Base-by-base conservation (phyloP, 805 yeast species). In the Scheffersomyces spartinae region DNA sequence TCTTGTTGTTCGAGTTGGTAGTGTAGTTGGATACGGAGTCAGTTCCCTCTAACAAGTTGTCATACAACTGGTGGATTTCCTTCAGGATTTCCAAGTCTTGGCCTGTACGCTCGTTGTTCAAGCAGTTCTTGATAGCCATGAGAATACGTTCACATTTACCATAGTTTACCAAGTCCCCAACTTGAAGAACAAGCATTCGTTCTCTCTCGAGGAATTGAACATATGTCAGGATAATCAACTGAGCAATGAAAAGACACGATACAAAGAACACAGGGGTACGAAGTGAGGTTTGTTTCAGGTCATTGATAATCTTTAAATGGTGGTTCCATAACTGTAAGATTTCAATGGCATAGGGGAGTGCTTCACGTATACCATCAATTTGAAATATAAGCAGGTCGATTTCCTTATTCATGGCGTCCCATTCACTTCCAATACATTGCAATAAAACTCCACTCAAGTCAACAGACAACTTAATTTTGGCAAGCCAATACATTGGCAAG, bases 231-330 rank as follows among this genome's bases (percentile, higher is more conserved):
- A 78, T 62, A 18, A 79, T 52, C 27, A 78, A 50, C 8, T 74
- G 54, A 2, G 84, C 57, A 1, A 77, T 68, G 40, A 76, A 76
- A 15, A 77, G 64, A 43, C 84, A 74, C 1, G 84, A 73, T 16
- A 78, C 64, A 40, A 80, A 75, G 45, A 76, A 78, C 15, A 78
- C 78, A 2, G 91, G 91, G 0, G 88, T 77, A 35, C 84, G 57
- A 17, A 77, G 63, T 1, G 82, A 71, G 0, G 80, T 71, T 42
- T 71, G 68, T 34, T 71, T 75, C 1, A 79, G 74, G 43, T 76
- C 78, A 26, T 68, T 67, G 15, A 66, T 67, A 25, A 73, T 68
- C 3, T 77, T 66, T n/a, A 76, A 73, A 25, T 76, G 71, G 34
- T 73, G 78, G 24, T 71, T 70, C 93, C 91, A 80, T 20, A 78